Conservation (phyloP, 768 basidiomycete genomes). For the Rhodotorula babjevae region DNA sequence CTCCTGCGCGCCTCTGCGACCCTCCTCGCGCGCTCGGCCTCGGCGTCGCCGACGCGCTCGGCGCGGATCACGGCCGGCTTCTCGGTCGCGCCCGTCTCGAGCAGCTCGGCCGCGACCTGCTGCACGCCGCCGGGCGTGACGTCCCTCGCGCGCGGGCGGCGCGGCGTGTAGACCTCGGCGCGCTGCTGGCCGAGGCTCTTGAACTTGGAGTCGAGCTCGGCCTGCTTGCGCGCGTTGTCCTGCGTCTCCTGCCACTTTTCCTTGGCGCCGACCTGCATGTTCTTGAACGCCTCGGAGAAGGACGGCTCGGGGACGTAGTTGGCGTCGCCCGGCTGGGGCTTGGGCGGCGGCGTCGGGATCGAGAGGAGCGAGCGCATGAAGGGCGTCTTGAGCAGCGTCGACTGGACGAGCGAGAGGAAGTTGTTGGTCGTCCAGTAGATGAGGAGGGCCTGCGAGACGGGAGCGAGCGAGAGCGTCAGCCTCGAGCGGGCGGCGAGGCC, state of each 20-base stretch:
- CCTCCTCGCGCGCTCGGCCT: constrained; percentile 16
- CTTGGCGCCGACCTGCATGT: constrained; percentile 17
- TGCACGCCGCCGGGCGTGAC: not conserved
- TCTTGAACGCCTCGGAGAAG: constrained; percentile 36
- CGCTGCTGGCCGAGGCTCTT: not conserved
- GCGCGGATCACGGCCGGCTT: constrained; percentile 10
- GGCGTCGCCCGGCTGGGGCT: constrained; percentile 32
- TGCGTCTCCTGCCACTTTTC: constrained; percentile 35
- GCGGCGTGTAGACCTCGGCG: constrained; percentile 23
- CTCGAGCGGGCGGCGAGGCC: not conserved
- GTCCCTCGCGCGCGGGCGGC: not conserved
- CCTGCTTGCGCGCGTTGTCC: not conserved
- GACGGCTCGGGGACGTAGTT: constrained; percentile 36
- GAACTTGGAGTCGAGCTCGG: not conserved
- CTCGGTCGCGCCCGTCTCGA: not conserved
- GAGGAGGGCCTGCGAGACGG: constrained; percentile 56
- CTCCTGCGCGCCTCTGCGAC: constrained; percentile 29
- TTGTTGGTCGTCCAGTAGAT: constrained; percentile 59
- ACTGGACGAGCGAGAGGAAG: constrained; percentile 55
- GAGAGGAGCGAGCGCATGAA: constrained; percentile 48
- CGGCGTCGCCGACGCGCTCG: not conserved
- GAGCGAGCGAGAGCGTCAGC: not conserved
- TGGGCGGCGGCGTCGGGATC: constrained; percentile 41
- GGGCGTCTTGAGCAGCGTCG: constrained; percentile 52
- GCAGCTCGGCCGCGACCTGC: constrained; percentile 8